These are phyloP conservation scores for Blastocystis sp. DNA, from an alignment of 352 stramenopile genomes.

Conservation along the genomic window DNA sequence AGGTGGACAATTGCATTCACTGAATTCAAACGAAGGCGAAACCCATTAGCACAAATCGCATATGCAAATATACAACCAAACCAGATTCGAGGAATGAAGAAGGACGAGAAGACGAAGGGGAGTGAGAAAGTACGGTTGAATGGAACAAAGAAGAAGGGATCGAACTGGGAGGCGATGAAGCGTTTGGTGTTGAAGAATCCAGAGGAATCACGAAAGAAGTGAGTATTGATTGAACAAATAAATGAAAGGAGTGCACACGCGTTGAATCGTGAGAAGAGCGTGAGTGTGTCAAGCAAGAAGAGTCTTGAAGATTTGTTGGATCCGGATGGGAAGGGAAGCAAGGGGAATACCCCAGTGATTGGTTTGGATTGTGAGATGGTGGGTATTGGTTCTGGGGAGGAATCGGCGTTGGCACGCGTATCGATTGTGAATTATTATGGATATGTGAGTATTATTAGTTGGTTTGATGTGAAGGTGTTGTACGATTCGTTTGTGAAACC, in stretches of 20 bases:
- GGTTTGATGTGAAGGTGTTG: constrained; percentile 57
- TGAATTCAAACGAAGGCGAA: no score
- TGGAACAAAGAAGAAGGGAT: neutral
- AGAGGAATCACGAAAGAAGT: neutral
- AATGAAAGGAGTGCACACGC: neutral
- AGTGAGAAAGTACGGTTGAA: neutral
- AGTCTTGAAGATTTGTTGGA: constrained; percentile 19
- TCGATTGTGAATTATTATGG: constrained; percentile 69
- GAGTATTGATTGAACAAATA: neutral
- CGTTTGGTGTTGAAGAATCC: neutral
- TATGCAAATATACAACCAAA: neutral
- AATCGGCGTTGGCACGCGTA: constrained; percentile 65
- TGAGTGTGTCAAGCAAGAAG: neutral
- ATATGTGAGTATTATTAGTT: constrained; percentile 54
- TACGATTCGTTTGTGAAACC: constrained; percentile 70
- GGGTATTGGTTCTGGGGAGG: constrained; percentile 65
- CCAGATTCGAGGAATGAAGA: neutral
- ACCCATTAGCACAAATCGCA: no score
- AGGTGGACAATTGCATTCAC: neutral
- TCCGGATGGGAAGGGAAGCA: neutral
- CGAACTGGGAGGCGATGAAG: constrained; percentile 28
- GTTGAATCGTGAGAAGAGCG: neutral
- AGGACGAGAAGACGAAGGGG: neutral
- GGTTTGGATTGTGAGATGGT: constrained; percentile 77
- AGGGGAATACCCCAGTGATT: constrained; percentile 59